These are phyloP conservation scores for Coemansia sp. DNA, from an alignment of 192 early-diverging fungal genomes.

Conservation along the genomic window DNA sequence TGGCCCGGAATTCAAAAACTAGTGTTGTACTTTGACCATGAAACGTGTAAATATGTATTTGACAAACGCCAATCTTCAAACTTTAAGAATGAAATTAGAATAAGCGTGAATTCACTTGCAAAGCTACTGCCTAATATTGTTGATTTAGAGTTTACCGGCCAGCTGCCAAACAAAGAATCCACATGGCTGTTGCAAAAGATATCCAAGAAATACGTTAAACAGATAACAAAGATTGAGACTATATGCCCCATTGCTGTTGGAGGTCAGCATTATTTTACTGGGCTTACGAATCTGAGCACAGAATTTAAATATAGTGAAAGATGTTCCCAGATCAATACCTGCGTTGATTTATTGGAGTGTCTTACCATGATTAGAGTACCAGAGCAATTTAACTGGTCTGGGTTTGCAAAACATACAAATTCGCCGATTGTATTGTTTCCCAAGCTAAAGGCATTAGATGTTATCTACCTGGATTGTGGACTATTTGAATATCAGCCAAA, in stretches of 20 bases:
- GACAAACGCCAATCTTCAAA: neutral
- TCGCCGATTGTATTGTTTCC: neutral
- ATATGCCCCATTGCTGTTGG: neutral
- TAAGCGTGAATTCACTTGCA: neutral
- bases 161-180: neutral
- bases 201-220: neutral
- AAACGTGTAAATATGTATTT: neutral
- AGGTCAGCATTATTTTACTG: neutral
- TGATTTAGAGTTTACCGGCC: neutral
- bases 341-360: neutral
- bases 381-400: neutral
- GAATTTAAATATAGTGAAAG: neutral
- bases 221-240: neutral
- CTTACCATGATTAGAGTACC: neutral
- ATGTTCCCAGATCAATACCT: neutral
- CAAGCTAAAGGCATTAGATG: neutral
- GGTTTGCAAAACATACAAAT: neutral
- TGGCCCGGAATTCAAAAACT: neutral
- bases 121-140: neutral
- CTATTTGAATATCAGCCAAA: neutral
- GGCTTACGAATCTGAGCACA: neutral
- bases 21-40: neutral
- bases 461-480: neutral
- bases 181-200: neutral
- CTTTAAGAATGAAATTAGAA: neutral